These are phyloP conservation scores for Hygrophorus russula DNA, from an alignment of 768 basidiomycete species.

Conservation along the genomic window DNA sequence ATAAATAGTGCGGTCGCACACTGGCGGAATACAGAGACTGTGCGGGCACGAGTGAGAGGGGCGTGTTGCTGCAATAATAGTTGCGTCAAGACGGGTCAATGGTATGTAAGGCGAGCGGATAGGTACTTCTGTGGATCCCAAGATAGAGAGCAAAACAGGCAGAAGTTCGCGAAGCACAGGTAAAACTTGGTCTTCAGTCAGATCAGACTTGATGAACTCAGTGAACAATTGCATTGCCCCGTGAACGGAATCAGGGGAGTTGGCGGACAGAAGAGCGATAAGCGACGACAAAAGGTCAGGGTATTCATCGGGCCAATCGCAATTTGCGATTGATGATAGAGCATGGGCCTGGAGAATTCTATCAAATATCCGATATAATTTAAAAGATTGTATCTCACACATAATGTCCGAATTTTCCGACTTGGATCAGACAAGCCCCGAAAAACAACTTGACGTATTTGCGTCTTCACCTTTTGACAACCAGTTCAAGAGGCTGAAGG, in stretches of 20 bases:
- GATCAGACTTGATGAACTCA: constrained; percentile 87
- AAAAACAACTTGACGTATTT: constrained; percentile 72
- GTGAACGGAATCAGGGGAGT: constrained; percentile 68
- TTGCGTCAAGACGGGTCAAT: constrained; percentile 4
- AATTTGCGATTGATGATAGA: constrained; percentile 78
- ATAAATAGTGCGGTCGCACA: constrained; percentile 85
- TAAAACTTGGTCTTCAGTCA: constrained; percentile 91
- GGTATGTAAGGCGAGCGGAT: neutral
- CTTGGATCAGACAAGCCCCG: constrained; percentile 74
- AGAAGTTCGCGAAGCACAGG: constrained; percentile 84
- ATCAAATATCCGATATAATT: neutral
- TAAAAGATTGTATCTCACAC: constrained; percentile 41
- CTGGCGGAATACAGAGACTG: constrained; percentile 83
- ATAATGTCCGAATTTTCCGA: constrained; percentile 79
- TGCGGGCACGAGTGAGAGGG: constrained; percentile 72
- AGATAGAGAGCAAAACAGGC: constrained; percentile 72
- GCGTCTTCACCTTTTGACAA: constrained; percentile 52
- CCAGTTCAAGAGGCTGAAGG: neutral
- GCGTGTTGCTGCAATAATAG: constrained; percentile 43
- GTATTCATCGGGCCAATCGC: constrained; percentile 97
- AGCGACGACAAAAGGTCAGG: constrained; percentile 74
- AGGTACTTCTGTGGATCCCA: constrained; percentile 65
- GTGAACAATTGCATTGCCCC: constrained; percentile 94
- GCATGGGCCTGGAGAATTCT: constrained; percentile 59
- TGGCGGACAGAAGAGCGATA: constrained; percentile 65